A percentile compares a stretch with the other conserved stretches of the same genome.
Evolutionary conservation across 106 monocot species (phyloP).

Genomic region (Vanilla planifolia): DNA sequence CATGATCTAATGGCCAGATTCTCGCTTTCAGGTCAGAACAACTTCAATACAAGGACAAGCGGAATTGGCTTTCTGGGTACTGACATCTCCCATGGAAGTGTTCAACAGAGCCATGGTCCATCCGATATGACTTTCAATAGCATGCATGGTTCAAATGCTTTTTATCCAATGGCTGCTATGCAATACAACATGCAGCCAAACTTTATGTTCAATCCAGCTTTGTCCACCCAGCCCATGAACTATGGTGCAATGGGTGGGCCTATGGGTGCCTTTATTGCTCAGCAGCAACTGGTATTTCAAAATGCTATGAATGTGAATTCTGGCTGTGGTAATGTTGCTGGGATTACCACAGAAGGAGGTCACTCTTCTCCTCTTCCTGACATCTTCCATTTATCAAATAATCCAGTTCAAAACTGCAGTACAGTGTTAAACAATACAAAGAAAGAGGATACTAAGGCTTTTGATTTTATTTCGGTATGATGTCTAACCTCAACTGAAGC

Average conservation of each 20-base stretch:
- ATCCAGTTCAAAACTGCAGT: constrained; percentile 41
- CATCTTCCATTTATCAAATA: constrained; percentile 54
- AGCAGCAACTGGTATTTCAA: constrained; percentile 77
- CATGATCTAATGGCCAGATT: constrained; percentile 69
- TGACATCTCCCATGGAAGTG: constrained; percentile 15
- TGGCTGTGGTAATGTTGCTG: constrained; percentile 29
- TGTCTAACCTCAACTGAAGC: constrained; percentile 4
- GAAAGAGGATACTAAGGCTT: constrained; percentile 89
- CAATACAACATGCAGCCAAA: constrained; percentile 48
- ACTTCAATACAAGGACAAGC: constrained; percentile 18
- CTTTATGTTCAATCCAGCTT: constrained; percentile 52
- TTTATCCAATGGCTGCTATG: constrained; percentile 31
- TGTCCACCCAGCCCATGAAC: constrained; percentile 45
- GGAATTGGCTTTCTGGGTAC: constrained; percentile 19
- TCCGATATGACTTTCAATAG: constrained; percentile 23
- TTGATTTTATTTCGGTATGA: constrained; percentile 96
- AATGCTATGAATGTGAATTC: constrained; percentile 53
- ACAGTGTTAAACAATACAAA: constrained; percentile 37
- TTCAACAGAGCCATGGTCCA: constrained; percentile 22
- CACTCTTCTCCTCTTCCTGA: constrained; percentile 51
- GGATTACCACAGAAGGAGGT: constrained; percentile 21
- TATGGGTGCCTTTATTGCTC: constrained; percentile 58
- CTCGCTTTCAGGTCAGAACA: constrained; percentile 29
- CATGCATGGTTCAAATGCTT: constrained; percentile 28
- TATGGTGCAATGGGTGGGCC: constrained; percentile 69